Evolutionary conservation across 495 filamentous ascomycete genomes (phyloP), one percentile per base, ranked within the genome.

Genomic region (Neurospora sp.): DNA sequence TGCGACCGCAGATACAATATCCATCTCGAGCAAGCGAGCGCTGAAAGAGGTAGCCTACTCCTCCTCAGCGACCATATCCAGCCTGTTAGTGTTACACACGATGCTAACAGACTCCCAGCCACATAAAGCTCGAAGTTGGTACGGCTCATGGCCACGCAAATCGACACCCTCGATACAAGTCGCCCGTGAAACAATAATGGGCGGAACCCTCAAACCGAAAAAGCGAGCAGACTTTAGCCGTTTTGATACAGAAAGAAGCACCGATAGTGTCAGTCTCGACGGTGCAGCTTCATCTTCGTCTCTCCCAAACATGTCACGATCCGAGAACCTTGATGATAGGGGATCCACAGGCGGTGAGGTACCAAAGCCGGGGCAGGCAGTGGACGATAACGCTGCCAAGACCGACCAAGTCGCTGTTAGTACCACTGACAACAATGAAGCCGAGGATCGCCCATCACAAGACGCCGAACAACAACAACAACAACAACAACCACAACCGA

Each of bases 141-240:
- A 89, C 70, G 87, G 87, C 40, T 89, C 87, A n/a, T 89, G 90
- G 90, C 89, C 91, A 35, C 85, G 86, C 44, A 94, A 94, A 80
- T 90, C 92, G 37, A 84, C 86, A 44, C 87, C 92, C 69, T 90
- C 92, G 71, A 93, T 90, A 69, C 88, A 92, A 82, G 88, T 93
- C 79, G 92, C 90, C 72, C 90, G 89, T 79, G 92, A 94, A 83
- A 92, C 90, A 71, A 92, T 94, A 41, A 86, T 90, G 72, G 91
- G 87, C 75, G 83, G 82, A 71, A 86, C 84, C 11, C 74, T 82
- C 54, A 81, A 81, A 70, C 80, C 84, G 3, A 79, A 72, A 18
- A 74, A 77, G 9, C 72, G 81, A 5, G 80, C 83, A 6, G 85
- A 87, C 73, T 82, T 87, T 70, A 86, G 80, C 75, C 83, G 83